Evolutionary conservation across 225 moss, liverwort and hornwort species (phyloP), one percentile per base, ranked within the genome.

Genomic region (Sphagnum tenellum): DNA sequence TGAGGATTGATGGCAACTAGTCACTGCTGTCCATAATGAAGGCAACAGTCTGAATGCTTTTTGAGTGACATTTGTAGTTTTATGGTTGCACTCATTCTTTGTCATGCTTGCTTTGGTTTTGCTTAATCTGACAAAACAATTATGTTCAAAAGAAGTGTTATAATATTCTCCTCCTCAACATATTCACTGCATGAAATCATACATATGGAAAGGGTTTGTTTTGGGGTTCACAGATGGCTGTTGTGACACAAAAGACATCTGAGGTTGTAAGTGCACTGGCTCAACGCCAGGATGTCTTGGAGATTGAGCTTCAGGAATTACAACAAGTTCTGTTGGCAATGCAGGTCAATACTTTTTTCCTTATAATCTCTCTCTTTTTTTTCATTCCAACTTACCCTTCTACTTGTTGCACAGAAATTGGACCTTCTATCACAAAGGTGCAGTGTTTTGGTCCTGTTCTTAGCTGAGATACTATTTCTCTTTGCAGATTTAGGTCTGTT

Each of bases 291-390:
- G 83, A 90, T 60, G 70, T 71, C 67, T 69, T 98, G 64, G 87
- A 98, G 73, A 84, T 75, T 66, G 88, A 98, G 77, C 83, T 98
- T 9, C 81, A 71, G 49, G 78, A 70, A 69, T 82, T 92, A 59
- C 88, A 88, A 71, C 78, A 65, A 50, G 70, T 74, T 71, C 82
- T 98, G 11, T 59, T 86, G 50, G 83, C 93, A 53, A 87, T 98
- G 87, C 96, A 98, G 96, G 96, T 98, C 67, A 57, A 58, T 49
- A 62, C 51, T 49, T 53, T 46, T 69, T 45, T 55, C 12, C 59
- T 5, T 29, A 29, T 29, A 29, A 29, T 29, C 29, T 29, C 29
- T 29, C 29, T 29, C 29, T 29, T 29, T 29, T 29, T 29, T 29
- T 29, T 29, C 29, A 1, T 29, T 29, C 29, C 29, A 29, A 29